phyloP scores from a whole-genome alignment of 345 rosid species.

The Hibiscus mutabilis region DNA sequence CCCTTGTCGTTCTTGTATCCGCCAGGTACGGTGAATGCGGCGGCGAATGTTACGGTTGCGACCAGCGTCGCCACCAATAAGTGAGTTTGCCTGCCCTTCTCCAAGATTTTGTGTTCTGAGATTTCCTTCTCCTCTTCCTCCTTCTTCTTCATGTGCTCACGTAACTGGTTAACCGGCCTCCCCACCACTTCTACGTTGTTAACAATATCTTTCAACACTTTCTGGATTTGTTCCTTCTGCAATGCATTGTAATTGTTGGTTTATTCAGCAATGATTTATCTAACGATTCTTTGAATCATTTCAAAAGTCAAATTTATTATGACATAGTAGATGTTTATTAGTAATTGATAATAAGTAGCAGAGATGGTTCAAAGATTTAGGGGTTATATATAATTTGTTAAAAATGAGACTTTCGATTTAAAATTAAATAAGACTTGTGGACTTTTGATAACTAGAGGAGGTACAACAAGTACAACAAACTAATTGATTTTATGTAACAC shows the following conservation, averaged over 20 bases:
- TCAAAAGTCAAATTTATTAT: no score
- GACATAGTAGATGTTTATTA: no score
- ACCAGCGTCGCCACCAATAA: not conserved
- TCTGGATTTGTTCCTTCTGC: not conserved
- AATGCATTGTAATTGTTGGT: not conserved
- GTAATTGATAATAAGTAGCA: no score
- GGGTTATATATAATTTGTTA: no score
- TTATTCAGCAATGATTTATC: not conserved
- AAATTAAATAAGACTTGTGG: no score
- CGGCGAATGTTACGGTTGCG: not conserved
- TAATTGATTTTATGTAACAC: no score
- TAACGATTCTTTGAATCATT: no score
- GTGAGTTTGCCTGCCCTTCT: not conserved
- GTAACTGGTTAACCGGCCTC: not conserved
- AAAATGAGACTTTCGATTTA: no score
- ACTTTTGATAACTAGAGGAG: no score
- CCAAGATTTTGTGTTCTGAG: not conserved
- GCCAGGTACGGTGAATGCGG: not conserved
- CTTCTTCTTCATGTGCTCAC: not conserved
- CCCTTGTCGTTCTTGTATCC: not conserved
- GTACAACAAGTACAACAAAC: no score
- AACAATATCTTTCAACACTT: not conserved
- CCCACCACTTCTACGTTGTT: not conserved
- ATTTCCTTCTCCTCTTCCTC: not conserved
- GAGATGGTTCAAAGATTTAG: no score